Conservation (phyloP, 305 asterid species). For the Fraxinus angustifolia region DNA sequence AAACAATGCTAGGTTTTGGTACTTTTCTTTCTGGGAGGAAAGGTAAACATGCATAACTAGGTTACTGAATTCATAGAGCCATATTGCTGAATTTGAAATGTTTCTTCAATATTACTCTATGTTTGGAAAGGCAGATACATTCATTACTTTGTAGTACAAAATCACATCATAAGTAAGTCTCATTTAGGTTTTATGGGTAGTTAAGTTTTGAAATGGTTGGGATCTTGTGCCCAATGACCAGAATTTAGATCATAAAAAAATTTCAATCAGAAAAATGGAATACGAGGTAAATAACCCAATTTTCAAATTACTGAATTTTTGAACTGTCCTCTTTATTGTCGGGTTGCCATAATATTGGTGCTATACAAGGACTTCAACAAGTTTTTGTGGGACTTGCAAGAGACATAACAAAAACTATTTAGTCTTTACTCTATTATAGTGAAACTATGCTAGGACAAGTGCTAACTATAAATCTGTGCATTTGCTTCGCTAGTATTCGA, state of each 20-base stretch:
- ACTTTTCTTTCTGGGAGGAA: background rate
- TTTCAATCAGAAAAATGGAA: background rate
- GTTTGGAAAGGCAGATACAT: background rate
- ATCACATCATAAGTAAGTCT: background rate
- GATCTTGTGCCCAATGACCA: background rate
- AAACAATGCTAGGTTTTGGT: background rate
- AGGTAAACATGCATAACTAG: background rate
- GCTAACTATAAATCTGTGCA: background rate
- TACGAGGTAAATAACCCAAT: background rate
- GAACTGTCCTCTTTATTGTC: background rate
- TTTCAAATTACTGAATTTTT: background rate
- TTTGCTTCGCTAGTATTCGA: background rate
- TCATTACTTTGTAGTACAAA: too few relatives aligned
- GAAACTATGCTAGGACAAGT: background rate
- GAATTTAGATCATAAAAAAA: background rate
- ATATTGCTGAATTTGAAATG: background rate
- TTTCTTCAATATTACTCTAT: background rate
- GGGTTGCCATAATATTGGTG: background rate
- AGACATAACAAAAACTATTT: background rate
- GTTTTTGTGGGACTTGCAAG: background rate
- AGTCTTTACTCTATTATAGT: background rate
- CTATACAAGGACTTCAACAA: background rate
- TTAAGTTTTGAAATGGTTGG: background rate
- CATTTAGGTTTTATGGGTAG: background rate
- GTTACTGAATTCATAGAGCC: background rate